Conservation (phyloP, 164 flowering plant species). For the Nelumbo lutea region DNA sequence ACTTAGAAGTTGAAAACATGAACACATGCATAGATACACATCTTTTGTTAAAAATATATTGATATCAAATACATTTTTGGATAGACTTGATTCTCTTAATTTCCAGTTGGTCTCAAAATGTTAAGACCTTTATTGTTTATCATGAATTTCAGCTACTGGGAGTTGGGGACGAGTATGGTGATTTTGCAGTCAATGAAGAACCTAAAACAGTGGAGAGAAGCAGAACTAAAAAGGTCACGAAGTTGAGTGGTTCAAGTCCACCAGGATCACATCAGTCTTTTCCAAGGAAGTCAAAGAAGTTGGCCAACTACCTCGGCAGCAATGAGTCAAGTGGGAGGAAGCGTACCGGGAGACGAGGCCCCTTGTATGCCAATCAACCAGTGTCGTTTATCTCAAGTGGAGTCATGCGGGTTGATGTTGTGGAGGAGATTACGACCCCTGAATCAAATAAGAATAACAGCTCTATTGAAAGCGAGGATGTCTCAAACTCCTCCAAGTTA, state of each 20-base stretch:
- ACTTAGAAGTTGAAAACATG: too few species aligned
- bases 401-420: constrained; percentile 42
- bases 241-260: constrained; percentile 15
- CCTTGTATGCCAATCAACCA: constrained; percentile 53
- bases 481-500: constrained; percentile 20
- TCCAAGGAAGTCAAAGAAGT: constrained; percentile 21
- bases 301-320: constrained; percentile 10
- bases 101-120: too few species aligned
- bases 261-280: constrained; percentile 21
- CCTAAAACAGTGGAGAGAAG: constrained; percentile 13
- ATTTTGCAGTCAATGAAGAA: constrained; percentile 41
- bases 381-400: constrained; percentile 89
- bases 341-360: constrained; percentile 17
- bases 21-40: too few species aligned
- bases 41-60: background rate
- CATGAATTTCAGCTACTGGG: constrained; percentile 60
- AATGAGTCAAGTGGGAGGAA: constrained; percentile 27
- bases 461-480: constrained; percentile 13
- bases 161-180: constrained; percentile 39
- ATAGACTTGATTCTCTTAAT: too few species aligned
- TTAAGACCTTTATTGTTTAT: constrained; percentile 1
- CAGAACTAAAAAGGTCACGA: constrained; percentile 21
- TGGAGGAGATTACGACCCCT: constrained; percentile 15
- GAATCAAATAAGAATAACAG: constrained; percentile 12
- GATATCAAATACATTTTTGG: too few species aligned